These are phyloP conservation scores for Sutorius eximius DNA, from an alignment of 1,284 basidiomycete genomes.

Conservation along the genomic window DNA sequence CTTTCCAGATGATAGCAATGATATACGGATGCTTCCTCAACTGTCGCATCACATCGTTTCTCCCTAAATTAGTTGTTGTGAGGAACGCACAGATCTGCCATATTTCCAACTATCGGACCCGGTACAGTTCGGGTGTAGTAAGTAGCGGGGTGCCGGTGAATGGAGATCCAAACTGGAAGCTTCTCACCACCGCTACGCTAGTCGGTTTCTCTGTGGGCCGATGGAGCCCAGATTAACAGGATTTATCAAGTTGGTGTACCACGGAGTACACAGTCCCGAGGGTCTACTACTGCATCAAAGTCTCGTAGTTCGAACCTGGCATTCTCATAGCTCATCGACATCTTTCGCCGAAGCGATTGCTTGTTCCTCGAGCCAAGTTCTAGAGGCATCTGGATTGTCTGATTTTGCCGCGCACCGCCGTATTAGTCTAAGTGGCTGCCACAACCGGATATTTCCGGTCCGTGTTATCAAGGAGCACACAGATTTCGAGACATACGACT, in stretches of 20 bases:
- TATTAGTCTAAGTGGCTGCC: too few species aligned
- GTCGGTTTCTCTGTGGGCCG: neutral
- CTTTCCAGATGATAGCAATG: neutral
- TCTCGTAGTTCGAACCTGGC: neutral
- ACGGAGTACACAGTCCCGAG: neutral
- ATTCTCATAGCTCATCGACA: neutral
- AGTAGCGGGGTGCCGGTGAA: too few species aligned
- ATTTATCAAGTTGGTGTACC: neutral
- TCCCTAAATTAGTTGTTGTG: neutral
- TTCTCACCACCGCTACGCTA: neutral
- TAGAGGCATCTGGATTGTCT: neutral
- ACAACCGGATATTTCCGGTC: neutral
- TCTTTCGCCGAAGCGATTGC: neutral
- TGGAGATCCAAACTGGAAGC: too few species aligned
- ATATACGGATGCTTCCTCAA: neutral
- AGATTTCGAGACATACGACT: neutral
- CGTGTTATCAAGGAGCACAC: neutral
- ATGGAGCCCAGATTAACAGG: too few species aligned
- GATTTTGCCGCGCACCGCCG: neutral
- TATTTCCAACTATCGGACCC: neutral
- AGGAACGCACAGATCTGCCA: neutral
- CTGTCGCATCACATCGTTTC: neutral
- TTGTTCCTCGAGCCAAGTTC: neutral
- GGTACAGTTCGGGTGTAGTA: too few species aligned
- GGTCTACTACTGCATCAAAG: neutral